Evolutionary conservation across 1,139 yeast genomes (phyloP).

Genomic region (Yueomyces sp.): DNA sequence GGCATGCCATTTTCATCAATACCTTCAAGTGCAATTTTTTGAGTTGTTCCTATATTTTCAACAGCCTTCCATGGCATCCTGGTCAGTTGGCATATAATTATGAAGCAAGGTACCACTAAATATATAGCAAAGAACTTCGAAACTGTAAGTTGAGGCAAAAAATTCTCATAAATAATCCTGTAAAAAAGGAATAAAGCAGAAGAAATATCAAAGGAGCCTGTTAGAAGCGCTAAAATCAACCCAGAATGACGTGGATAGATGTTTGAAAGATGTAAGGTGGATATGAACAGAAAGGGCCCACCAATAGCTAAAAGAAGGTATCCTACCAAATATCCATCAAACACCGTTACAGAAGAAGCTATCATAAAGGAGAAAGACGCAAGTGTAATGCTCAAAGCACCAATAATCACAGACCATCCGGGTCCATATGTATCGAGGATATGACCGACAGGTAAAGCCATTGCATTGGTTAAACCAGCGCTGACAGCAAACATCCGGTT

Average conservation of each 20-base stretch:
- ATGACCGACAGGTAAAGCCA: constrained; percentile 72
- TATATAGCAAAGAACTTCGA: constrained; percentile 52
- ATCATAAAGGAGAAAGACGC: constrained; percentile 39
- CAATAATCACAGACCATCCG: constrained; percentile 61
- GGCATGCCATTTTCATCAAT: constrained; percentile 43
- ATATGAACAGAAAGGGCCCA: constrained; percentile 72
- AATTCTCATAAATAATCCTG: constrained; percentile 45
- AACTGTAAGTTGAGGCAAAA: constrained; percentile 26
- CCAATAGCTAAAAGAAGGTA: constrained; percentile 61
- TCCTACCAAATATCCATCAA: constrained; percentile 56
- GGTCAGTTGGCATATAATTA: constrained; percentile 54
- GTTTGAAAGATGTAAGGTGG: constrained; percentile 69
- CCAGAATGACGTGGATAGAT: constrained; percentile 65
- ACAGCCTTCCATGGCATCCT: constrained; percentile 74
- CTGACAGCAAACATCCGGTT: constrained; percentile 77
- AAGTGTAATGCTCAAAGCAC: constrained; percentile 41
- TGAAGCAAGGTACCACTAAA: constrained; percentile 60
- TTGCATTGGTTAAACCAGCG: constrained; percentile 76
- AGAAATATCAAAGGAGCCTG: constrained; percentile 72
- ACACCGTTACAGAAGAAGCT: constrained; percentile 5
- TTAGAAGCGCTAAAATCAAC: constrained; percentile 51
- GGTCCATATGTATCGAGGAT: constrained; percentile 75
- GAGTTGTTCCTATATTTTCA: constrained; percentile 55
- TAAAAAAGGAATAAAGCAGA: constrained; percentile 62
- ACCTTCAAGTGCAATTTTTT: constrained; percentile 57